A percentile compares a stretch with the other conserved stretches of the same genome.
Evolutionary conservation across 2,329 filamentous ascomycete genomes (phyloP).

Genomic region (Cryoendolithus antarcticus): DNA sequence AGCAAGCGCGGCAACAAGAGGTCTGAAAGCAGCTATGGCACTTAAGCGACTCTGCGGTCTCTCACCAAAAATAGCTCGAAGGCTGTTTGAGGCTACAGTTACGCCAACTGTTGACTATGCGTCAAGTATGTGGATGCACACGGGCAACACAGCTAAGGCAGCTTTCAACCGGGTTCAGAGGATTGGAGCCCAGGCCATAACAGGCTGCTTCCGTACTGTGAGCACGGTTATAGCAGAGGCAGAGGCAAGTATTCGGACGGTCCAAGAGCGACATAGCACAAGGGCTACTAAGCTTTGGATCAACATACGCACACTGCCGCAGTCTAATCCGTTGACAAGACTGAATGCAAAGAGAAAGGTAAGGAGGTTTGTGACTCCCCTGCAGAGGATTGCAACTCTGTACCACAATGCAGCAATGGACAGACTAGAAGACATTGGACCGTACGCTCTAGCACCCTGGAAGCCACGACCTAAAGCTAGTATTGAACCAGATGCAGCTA

Average conservation of each 20-base stretch:
- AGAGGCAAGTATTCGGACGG: neutral
- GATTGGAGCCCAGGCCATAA: neutral
- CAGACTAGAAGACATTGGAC: neutral
- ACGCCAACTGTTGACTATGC: slow-evolving; percentile 1
- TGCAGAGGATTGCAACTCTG: neutral
- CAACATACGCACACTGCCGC: neutral
- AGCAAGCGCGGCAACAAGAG: neutral
- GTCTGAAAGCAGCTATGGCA: slow-evolving; percentile 1
- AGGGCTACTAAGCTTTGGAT: neutral
- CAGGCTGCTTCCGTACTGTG: neutral
- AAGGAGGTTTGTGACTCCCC: neutral
- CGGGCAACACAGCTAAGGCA: neutral
- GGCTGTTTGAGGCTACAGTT: slow-evolving; percentile 1
- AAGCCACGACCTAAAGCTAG: no score
- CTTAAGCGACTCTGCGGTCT: slow-evolving; percentile 1
- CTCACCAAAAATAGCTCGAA: slow-evolving; percentile 1
- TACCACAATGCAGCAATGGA: neutral
- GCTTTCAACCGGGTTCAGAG: neutral
- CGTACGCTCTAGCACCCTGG: neutral
- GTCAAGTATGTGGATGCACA: slow-evolving; percentile 1
- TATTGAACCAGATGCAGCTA: no score
- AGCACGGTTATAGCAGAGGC: neutral
- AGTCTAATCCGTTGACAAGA: neutral
- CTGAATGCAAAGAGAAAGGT: no score
- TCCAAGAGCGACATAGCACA: neutral